These are phyloP conservation scores for Byssoonygena ceratinophila DNA, from an alignment of 2,329 filamentous ascomycete species.

Conservation along the genomic window DNA sequence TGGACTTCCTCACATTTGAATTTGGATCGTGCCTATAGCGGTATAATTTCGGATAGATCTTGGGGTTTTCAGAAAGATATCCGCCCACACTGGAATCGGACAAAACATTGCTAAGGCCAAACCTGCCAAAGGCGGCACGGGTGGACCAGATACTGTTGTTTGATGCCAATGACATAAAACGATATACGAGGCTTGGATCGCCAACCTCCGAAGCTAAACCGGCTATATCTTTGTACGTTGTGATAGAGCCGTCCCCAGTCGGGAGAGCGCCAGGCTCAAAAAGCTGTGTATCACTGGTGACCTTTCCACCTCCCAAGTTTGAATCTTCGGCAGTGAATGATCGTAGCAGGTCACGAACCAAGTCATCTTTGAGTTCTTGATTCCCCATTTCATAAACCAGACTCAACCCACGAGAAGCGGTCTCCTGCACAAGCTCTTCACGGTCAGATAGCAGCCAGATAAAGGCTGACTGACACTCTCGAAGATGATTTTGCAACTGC, in stretches of 20 bases:
- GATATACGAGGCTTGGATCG: conserved; percentile 91
- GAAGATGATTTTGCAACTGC: conserved; percentile 61
- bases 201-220: conserved; percentile 91
- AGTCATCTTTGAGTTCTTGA: conserved; percentile 62
- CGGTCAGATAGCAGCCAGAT: conserved; percentile 76
- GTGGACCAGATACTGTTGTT: conserved; percentile 97
- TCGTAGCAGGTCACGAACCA: conserved; percentile 77
- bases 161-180: conserved; percentile 93
- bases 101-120: conserved; percentile 83
- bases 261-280: conserved; percentile 86
- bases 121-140: conserved; percentile 88
- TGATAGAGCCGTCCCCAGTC: conserved; percentile 82
- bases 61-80: conserved; percentile 69
- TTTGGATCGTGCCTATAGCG: conserved; percentile 94
- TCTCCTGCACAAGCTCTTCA: conserved; percentile 92
- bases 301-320: conserved; percentile 60
- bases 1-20: conserved; percentile 79
- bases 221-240: conserved; percentile 96
- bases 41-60: conserved; percentile 89
- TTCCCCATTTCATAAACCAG: conserved; percentile 91
- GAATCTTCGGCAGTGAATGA: conserved; percentile 63
- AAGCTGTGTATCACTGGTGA: conserved; percentile 81
- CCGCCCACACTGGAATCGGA: conserved; percentile 65
- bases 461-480: conserved; percentile 76
- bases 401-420: conserved; percentile 79